Conservation (phyloP, 768 basidiomycete genomes). For the Collybia sordida region DNA sequence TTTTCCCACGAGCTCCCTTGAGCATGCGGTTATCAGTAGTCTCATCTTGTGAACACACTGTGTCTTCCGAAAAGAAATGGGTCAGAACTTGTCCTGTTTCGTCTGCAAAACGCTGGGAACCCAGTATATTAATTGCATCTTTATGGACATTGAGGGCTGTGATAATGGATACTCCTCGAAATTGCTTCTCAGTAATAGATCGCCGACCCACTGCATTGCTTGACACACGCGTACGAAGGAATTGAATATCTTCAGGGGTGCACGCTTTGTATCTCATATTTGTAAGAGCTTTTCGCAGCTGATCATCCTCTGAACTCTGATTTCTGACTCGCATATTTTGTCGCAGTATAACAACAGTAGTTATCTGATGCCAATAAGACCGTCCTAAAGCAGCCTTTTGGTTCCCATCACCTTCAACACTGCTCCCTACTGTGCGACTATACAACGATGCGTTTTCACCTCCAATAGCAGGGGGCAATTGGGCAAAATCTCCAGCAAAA, state of each 20-base stretch:
- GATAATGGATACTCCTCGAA: slow-evolving; percentile 32
- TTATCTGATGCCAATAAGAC: slow-evolving; percentile 27
- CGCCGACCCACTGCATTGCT: slow-evolving; percentile 3
- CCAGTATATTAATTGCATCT: slow-evolving; percentile 28
- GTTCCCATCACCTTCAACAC: slow-evolving; percentile 3
- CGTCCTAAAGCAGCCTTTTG: slow-evolving; percentile 25
- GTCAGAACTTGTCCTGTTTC: slow-evolving; percentile 20
- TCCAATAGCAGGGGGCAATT: slow-evolving; percentile 24
- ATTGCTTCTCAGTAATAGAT: slow-evolving; percentile 13
- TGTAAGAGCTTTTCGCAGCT: slow-evolving; percentile 22
- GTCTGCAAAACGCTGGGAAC: slow-evolving; percentile 29
- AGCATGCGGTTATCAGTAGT: background rate
- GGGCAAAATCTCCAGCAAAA: slow-evolving; percentile 35
- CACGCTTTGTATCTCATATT: slow-evolving; percentile 33
- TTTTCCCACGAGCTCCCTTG: background rate
- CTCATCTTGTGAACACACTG: background rate
- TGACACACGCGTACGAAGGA: slow-evolving; percentile 21
- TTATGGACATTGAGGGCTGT: no score
- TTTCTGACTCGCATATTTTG: slow-evolving; percentile 35
- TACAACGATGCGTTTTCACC: slow-evolving; percentile 15
- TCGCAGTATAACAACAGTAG: slow-evolving; percentile 29
- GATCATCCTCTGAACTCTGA: slow-evolving; percentile 21
- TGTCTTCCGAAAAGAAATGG: slow-evolving; percentile 24
- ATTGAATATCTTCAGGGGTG: slow-evolving; percentile 27
- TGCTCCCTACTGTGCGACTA: slow-evolving; percentile 20